A percentile compares a stretch with the other conserved stretches of the same genome.
Conservation (phyloP, 73 alveolate species). For the Halteria grandinella region DNA sequence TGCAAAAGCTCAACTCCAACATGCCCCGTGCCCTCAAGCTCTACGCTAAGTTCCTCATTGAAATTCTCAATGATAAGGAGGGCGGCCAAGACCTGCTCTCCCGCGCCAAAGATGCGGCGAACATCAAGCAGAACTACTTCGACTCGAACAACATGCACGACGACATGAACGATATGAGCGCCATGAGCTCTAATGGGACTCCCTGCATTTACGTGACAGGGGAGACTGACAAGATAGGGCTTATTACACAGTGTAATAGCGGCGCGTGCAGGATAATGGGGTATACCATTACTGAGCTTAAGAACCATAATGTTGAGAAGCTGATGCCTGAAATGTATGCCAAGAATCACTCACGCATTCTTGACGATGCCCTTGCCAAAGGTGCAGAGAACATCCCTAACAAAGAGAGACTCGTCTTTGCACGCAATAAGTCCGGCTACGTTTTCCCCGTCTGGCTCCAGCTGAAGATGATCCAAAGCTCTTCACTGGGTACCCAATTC, state of each 20-base stretch:
- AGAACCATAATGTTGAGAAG: conserved; percentile 50
- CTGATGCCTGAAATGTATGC: conserved; percentile 65
- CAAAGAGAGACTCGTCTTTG: conserved; percentile 60
- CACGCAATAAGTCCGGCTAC: conserved; percentile 51
- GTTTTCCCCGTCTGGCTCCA: conserved; percentile 61
- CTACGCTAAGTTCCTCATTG: conserved; percentile 83
- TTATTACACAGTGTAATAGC: conserved; percentile 40
- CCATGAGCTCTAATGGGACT: conserved; percentile 51
- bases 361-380: conserved; percentile 46
- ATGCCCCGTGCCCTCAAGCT: conserved; percentile 77
- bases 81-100: conserved; percentile 84
- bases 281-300: conserved; percentile 24
- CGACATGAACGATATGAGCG: conserved; percentile 37
- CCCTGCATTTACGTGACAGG: conserved; percentile 61
- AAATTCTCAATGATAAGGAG: conserved; percentile 86
- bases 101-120: conserved; percentile 60
- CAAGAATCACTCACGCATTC: conserved; percentile 43
- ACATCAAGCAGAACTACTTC: conserved; percentile 25
- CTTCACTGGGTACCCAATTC: conserved; percentile 38
- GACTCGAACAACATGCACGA: conserved; percentile 35
- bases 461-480: conserved; percentile 35
- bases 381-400: conserved; percentile 52
- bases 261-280: conserved; percentile 55
- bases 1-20: conserved; percentile 82
- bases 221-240: conserved; percentile 48